These are phyloP conservation scores for Inga leiocalycina DNA, from an alignment of 306 rosid genomes.

Conservation along the genomic window DNA sequence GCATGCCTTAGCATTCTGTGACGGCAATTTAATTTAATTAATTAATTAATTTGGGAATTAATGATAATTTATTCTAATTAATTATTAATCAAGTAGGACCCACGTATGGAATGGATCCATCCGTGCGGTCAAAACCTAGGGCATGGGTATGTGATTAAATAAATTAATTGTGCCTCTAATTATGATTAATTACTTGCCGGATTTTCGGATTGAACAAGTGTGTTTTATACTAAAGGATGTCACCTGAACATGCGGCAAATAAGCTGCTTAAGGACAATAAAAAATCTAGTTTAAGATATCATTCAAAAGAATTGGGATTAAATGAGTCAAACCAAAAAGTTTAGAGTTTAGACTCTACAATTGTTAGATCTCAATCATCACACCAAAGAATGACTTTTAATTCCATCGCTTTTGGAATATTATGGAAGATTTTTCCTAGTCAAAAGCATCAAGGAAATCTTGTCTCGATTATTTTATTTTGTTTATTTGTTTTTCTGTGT, in stretches of 20 bases:
- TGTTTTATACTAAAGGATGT: constrained; percentile 59
- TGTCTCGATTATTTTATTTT: neutral
- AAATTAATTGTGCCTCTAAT: constrained; percentile 7
- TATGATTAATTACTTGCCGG: constrained; percentile 43
- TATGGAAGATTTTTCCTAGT: constrained; percentile 35
- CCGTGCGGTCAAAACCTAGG: constrained; percentile 76
- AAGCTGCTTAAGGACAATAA: constrained; percentile 49
- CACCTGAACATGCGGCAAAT: constrained; percentile 74
- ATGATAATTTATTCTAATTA: constrained; percentile 9
- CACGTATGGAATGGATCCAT: constrained; percentile 39
- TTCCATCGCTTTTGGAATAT: constrained; percentile 11
- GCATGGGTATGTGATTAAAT: constrained; percentile 6
- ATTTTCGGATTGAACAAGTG: constrained; percentile 42
- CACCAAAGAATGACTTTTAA: constrained; percentile 25
- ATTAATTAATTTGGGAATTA: neutral
- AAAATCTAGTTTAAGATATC: neutral
- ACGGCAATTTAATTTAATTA: constrained; percentile 28
- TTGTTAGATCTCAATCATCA: constrained; percentile 50
- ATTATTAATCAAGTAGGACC: constrained; percentile 28
- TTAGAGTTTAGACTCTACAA: constrained; percentile 34
- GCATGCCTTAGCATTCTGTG: constrained; percentile 36
- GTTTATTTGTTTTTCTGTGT: neutral
- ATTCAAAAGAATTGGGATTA: constrained; percentile 21
- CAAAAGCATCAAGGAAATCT: constrained; percentile 45
- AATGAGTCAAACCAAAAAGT: constrained; percentile 48